phyloP scores from a whole-genome alignment of 164 flowering plant species.

The Litsea cubeba region DNA sequence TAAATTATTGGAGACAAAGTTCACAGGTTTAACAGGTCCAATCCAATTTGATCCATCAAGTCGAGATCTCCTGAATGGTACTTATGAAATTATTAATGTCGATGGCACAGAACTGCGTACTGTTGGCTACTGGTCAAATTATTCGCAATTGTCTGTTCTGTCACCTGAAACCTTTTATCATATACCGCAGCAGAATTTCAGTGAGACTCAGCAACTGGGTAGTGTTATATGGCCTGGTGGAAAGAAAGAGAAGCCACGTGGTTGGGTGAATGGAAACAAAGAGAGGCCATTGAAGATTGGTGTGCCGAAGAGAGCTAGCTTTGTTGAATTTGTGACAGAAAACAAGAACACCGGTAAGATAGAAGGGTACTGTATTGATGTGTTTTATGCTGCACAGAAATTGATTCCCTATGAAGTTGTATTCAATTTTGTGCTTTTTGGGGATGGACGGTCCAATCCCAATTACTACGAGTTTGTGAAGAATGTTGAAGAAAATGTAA shows the following conservation, averaged over 20 bases:
- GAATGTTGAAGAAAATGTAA: slow-evolving; percentile 50
- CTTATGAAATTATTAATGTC: slow-evolving; percentile 55
- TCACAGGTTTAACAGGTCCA: slow-evolving; percentile 55
- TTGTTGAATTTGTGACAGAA: slow-evolving; percentile 49
- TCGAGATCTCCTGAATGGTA: slow-evolving; percentile 26
- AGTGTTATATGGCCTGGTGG: slow-evolving; percentile 65
- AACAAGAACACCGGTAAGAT: slow-evolving; percentile 22
- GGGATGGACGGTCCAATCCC: slow-evolving; percentile 66
- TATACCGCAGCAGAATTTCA: slow-evolving; percentile 5
- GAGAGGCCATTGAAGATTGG: slow-evolving; percentile 55
- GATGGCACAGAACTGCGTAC: slow-evolving; percentile 14
- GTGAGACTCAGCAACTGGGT: slow-evolving; percentile 28
- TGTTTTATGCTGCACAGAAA: slow-evolving; percentile 51
- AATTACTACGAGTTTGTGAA: slow-evolving; percentile 47
- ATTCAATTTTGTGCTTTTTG: slow-evolving; percentile 40
- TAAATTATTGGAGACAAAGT: slow-evolving; percentile 34
- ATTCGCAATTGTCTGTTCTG: slow-evolving; percentile 40
- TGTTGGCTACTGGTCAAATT: slow-evolving; percentile 65
- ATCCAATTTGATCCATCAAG: slow-evolving; percentile 39
- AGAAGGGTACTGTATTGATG: slow-evolving; percentile 66
- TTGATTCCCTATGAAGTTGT: slow-evolving; percentile 61
- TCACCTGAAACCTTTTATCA: slow-evolving; percentile 31
- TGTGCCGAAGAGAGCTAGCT: slow-evolving; percentile 56
- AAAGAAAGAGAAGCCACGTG: slow-evolving; percentile 49
- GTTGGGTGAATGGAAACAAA: slow-evolving; percentile 52